Percentiles rank a stretch among this genome's conserved stretches.
Conservation (phyloP, 1,284 basidiomycete species). For the Butyriboletus appendiculatus region DNA sequence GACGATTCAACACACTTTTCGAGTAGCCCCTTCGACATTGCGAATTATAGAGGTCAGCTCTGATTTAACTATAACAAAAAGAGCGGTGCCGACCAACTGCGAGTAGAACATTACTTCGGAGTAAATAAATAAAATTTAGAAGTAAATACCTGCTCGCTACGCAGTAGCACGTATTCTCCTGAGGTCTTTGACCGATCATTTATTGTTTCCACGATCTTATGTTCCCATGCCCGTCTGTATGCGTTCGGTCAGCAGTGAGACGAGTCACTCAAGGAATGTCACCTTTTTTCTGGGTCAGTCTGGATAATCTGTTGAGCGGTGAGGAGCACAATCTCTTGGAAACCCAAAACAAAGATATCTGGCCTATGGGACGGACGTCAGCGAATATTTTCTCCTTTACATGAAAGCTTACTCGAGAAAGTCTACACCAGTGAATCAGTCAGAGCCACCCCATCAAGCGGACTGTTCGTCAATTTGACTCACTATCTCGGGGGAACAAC, state of each 20-base stretch:
- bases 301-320: constrained; percentile 97
- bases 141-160: constrained; percentile 81
- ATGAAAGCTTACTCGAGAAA: constrained; percentile 54
- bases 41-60: constrained; percentile 79
- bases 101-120: constrained; percentile 3
- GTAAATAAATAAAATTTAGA: background rate
- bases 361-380: constrained; percentile 53
- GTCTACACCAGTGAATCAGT: constrained; percentile 37
- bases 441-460: constrained; percentile 1
- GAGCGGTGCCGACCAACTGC: constrained; percentile 92
- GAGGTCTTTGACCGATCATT: constrained; percentile 66
- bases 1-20: constrained; percentile 62
- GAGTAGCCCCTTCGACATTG: constrained; percentile 88
- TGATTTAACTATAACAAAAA: constrained; percentile 84
- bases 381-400: background rate
- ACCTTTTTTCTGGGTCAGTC: constrained; percentile 93
- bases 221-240: constrained; percentile 83
- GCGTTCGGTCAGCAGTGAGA: background rate
- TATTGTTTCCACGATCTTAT: constrained; percentile 78
- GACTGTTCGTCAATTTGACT: constrained; percentile 30
- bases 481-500: constrained; percentile 83
- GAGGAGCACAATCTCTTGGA: constrained; percentile 97
- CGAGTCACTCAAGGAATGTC: background rate
- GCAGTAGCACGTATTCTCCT: constrained; percentile 80
- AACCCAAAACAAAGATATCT: constrained; percentile 89